These are phyloP conservation scores for Diaporthe sp. DNA, from an alignment of 2,329 filamentous ascomycete species.

Conservation along the genomic window DNA sequence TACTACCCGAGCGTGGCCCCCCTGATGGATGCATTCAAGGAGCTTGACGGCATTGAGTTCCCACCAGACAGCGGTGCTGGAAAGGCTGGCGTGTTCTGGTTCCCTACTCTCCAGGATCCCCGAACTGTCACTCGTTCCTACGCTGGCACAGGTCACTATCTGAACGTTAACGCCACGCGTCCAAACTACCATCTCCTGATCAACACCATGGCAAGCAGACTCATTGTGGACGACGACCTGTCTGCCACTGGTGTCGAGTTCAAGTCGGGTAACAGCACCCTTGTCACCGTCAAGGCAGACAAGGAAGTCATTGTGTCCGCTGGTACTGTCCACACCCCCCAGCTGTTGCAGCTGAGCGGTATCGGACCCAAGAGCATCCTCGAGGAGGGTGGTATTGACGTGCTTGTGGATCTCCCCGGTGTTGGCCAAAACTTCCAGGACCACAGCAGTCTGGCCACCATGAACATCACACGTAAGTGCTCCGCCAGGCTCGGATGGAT, in stretches of 20 bases:
- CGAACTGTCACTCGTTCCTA: slow-evolving; percentile 54
- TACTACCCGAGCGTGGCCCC: slow-evolving; percentile 53
- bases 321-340: slow-evolving; percentile 57
- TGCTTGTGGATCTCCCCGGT: slow-evolving; percentile 58
- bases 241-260: slow-evolving; percentile 52
- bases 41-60: slow-evolving; percentile 56
- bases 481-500: neutral
- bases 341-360: slow-evolving; percentile 54
- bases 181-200: slow-evolving; percentile 52
- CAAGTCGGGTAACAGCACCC: slow-evolving; percentile 42
- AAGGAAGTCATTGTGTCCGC: slow-evolving; percentile 61
- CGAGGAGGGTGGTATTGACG: slow-evolving; percentile 56
- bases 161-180: slow-evolving; percentile 45
- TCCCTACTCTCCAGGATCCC: slow-evolving; percentile 58
- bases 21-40: slow-evolving; percentile 54
- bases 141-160: slow-evolving; percentile 55
- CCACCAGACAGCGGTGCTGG: slow-evolving; percentile 56
- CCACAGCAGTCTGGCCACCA: slow-evolving; percentile 53
- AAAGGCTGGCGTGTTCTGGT: slow-evolving; percentile 58
- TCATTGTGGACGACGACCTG: slow-evolving; percentile 44
- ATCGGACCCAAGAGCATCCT: slow-evolving; percentile 59
- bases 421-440: slow-evolving; percentile 66
- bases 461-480: slow-evolving; percentile 47
- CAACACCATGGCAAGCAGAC: slow-evolving; percentile 49
- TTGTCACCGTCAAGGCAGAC: slow-evolving; percentile 46